Percentiles rank a stretch among this genome's conserved stretches.
These are phyloP conservation scores for Penicillium taxi DNA, from an alignment of 495 filamentous ascomycete genomes.

Conservation along the genomic window DNA sequence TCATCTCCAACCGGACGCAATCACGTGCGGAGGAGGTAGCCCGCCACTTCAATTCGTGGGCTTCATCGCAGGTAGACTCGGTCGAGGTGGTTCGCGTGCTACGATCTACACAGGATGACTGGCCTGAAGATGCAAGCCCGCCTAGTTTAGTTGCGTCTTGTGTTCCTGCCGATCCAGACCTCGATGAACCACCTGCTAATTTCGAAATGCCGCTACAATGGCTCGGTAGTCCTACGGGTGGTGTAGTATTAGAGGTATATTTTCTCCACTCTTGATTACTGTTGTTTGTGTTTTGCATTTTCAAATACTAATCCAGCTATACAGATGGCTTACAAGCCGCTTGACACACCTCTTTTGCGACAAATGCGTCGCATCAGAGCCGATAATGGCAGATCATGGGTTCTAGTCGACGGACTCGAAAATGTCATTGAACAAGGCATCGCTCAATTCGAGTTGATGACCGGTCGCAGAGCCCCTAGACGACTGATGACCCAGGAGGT, in stretches of 20 bases:
- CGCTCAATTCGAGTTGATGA: constrained; percentile 77
- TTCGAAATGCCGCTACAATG: constrained; percentile 70
- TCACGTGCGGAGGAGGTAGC: constrained; percentile 58
- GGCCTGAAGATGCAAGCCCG: constrained; percentile 55
- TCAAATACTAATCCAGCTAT: constrained; percentile 14
- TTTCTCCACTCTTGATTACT: background rate
- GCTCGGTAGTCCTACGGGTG: constrained; percentile 69
- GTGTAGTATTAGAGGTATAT: constrained; percentile 66
- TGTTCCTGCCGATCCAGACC: constrained; percentile 60
- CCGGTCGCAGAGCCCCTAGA: constrained; percentile 70
- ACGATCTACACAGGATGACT: constrained; percentile 48
- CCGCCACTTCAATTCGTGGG: constrained; percentile 60
- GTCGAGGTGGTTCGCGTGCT: constrained; percentile 54
- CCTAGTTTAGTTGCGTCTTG: constrained; percentile 74
- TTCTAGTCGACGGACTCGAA: constrained; percentile 72
- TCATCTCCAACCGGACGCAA: constrained; percentile 64
- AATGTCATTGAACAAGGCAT: constrained; percentile 75
- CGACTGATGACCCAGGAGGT: constrained; percentile 65
- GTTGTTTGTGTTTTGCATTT: background rate
- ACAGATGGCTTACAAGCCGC: constrained; percentile 65
- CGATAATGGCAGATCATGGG: constrained; percentile 59
- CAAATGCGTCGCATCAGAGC: constrained; percentile 55
- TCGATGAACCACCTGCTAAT: constrained; percentile 56
- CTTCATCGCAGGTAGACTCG: constrained; percentile 34
- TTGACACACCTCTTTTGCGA: constrained; percentile 60